Conservation (phyloP, 306 rosid genomes). For the Oxytropis ochrocephala region DNA sequence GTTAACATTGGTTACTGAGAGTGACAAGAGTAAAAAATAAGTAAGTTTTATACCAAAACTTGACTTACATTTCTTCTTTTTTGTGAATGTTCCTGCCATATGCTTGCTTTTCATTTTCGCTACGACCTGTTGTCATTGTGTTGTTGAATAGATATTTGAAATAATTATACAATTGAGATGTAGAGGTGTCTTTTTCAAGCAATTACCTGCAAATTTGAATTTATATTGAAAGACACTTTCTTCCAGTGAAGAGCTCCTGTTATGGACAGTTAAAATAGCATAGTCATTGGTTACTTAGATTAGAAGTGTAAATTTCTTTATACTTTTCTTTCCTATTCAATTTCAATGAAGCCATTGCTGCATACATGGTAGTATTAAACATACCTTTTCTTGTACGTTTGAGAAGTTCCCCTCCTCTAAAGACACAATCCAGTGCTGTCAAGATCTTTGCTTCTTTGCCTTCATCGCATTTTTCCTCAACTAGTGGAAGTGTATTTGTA, state of each 20-base stretch:
- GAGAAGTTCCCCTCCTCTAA: constrained; percentile 81
- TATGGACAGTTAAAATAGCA: constrained; percentile 19
- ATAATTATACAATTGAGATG: too few species aligned
- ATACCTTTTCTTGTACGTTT: constrained; percentile 96
- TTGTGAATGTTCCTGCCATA: constrained; percentile 83
- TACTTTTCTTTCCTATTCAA: not conserved
- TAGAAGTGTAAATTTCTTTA: not conserved
- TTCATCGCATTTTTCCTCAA: constrained; percentile 56
- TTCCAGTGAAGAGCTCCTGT: constrained; percentile 97
- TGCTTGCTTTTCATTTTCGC: constrained; percentile 92
- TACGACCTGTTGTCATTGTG: constrained; percentile 58
- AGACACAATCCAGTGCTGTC: constrained; percentile 55
- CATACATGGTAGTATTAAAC: not conserved
- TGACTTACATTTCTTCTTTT: constrained; percentile 85
- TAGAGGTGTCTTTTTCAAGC: not conserved
- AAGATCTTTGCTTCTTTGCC: constrained; percentile 51
- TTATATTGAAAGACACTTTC: constrained; percentile 76
- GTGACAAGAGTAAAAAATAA: constrained; percentile 15
- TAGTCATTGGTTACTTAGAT: constrained; percentile 4
- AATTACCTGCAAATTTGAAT: constrained; percentile 81
- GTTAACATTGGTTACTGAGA: constrained; percentile 13
- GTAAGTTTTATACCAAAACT: not conserved
- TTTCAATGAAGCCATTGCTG: not conserved
- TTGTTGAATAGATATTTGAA: constrained; percentile 10
- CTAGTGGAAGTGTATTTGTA: constrained; percentile 40